Evolutionary conservation across 805 yeast species (phyloP), one percentile per base, ranked within the genome.

Genomic region (Lachancea sp.): DNA sequence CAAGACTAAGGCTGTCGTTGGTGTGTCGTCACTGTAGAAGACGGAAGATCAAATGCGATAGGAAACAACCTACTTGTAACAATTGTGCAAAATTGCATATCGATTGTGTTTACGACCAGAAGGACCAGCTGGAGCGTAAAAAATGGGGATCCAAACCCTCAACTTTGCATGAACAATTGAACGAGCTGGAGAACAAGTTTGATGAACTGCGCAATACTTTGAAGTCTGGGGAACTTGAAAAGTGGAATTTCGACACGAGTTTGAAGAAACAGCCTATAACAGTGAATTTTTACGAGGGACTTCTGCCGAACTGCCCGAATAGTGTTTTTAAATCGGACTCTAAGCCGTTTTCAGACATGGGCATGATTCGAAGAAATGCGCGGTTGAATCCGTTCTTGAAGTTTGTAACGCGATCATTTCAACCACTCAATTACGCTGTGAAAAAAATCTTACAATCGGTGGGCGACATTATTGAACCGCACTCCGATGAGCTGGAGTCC

Each of bases 11-110:
- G 32, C 22, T 19, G 15, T 42, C 45, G 15, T 36, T 36, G 30
- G 45, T 42, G 11, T 42, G 45, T 19, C 45, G 31, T 9, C 38
- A 36, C 22, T 74, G 79, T 51, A 62, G 72, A 41, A 60, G 58
- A 48, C 62, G 70, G 51, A 74, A 73, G 63, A 74, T 73, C 55
- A 74, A 73, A 45, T 74, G 79, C 57, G 78, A 74, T 55, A 74
- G 74, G 52, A 54, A 51, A 8, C 67, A 65, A 45, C 79, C 79
- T 1, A 58, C 65, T 2, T 74, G 79, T 53, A 69, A 73, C 1
- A 54, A 65, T n/a, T 74, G 79, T 48, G 38, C 42, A 15, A 47
- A 47, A 33, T n/a, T 40, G 8, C 35, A 34, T 12, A 12, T 44
- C 3, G 36, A 33, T 3, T 48, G 48, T 27, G 16, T 34, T 13